These are phyloP conservation scores for Cladophialophora chaetospira DNA, from an alignment of 2,329 filamentous ascomycete genomes.

Conservation along the genomic window DNA sequence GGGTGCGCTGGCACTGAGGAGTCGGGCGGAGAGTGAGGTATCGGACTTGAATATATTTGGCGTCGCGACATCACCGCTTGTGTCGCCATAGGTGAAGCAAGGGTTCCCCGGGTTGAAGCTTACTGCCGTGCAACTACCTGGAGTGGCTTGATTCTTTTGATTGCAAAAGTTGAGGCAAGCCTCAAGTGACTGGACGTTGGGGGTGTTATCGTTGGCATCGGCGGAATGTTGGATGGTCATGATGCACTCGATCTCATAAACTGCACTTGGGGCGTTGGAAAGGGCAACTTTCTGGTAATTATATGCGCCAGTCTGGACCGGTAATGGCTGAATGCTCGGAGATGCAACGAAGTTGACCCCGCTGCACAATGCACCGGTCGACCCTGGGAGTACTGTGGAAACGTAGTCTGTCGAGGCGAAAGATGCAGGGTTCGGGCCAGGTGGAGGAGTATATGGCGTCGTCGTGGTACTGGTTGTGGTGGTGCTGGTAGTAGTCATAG, in stretches of 20 bases:
- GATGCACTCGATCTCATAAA: conserved; percentile 25
- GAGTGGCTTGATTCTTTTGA: not conserved
- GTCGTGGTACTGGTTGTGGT: conserved; percentile 19
- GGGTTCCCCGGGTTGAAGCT: no score
- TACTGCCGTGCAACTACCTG: not conserved
- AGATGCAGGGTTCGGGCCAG: conserved; percentile 3
- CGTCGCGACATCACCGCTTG: not conserved
- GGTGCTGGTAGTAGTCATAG: conserved; percentile 4
- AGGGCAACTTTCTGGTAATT: conserved; percentile 25
- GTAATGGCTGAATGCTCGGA: not conserved
- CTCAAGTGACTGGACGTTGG: conserved; percentile 12
- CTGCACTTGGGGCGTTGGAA: conserved; percentile 2
- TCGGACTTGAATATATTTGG: conserved; percentile 13
- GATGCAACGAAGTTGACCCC: conserved; percentile 9
- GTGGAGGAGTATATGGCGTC: conserved; percentile 8
- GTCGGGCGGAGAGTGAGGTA: conserved; percentile 4
- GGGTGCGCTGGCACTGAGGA: conserved; percentile 9
- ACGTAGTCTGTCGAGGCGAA: conserved; percentile 1
- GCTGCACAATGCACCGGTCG: conserved; percentile 11
- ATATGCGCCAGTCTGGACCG: conserved; percentile 16
- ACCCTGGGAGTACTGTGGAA: not conserved
- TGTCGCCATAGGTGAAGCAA: no score
- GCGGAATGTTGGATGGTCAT: conserved; percentile 1
- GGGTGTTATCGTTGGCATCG: not conserved
- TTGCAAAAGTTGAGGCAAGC: conserved; percentile 16